Base-by-base conservation (phyloP, 2,329 filamentous ascomycete species). In the Tolypocladium ophioglossoides region DNA sequence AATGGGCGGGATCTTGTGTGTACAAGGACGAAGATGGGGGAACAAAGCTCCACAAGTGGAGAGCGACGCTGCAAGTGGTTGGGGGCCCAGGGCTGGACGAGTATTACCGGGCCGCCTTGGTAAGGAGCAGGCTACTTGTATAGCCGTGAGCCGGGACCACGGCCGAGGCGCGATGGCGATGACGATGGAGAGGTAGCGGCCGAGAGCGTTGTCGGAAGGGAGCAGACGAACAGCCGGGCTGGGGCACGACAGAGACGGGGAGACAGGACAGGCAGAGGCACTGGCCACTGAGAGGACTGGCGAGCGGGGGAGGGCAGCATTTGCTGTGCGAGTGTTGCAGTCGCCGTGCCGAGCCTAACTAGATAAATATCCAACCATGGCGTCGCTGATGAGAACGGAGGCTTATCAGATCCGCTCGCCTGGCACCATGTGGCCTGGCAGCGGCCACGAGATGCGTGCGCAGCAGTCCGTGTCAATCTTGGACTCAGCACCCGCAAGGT, bases 321-420 rank as follows among this genome's bases (percentile, higher is more conserved):
- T 32, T 47, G 24, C 24, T 20, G 18, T 38, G 37, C 37, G 18
- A n/a, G 37, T n/a, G 37, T 8, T 10, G 30, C 30, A 27, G 27
- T 27, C 27, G 37, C 1, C 18, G 18, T 20, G 38, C 38, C 37
- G 37, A 3, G 6, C 27, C 6, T 9, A 9, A n/a, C 37, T 1
- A 16, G 34, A 18, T n/a, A 38, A 38, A 38, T 4, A 38, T 44
- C n/a, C 32, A 37, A 24, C 22, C 32, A 18, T 27, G 35, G 20
- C 37, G 22, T 4, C 14, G 48, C n/a, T 18, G 48, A 39, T 52
- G 50, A 39, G 39, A 18, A 32, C 40, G 38, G 39, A 52, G 27
- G 51, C 51, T 52, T 46, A 52, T 52, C 51, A 52, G 51, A 52
- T 52, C 51, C 51, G 51, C 51, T 32, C 20, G 27, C 16, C 24